A percentile compares a stretch with the other conserved stretches of the same genome.
Conservation (phyloP, 2,329 filamentous ascomycete species). For the Penicillium occitanis region DNA sequence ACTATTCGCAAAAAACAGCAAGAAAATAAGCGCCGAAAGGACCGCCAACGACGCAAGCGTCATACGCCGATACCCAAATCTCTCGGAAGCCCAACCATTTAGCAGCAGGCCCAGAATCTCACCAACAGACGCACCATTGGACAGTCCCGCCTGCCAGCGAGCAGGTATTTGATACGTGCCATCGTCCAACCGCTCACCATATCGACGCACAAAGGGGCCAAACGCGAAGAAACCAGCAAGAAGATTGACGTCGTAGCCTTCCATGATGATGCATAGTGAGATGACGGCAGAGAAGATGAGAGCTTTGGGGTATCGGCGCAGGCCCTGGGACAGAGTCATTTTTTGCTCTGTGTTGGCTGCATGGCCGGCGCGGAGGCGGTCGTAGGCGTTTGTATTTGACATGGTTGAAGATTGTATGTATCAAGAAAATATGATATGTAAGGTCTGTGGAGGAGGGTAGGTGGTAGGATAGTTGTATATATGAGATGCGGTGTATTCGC, state of each 20-base stretch:
- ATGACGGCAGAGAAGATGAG: conserved; percentile 80
- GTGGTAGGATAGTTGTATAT: background rate
- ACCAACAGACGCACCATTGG: background rate
- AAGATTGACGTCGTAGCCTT: conserved; percentile 68
- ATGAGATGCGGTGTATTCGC: background rate
- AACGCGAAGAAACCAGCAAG: background rate
- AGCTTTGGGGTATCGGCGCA: conserved; percentile 82
- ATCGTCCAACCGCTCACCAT: background rate
- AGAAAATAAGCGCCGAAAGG: background rate
- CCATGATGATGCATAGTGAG: conserved; percentile 86
- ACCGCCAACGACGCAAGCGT: background rate
- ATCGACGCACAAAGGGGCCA: background rate
- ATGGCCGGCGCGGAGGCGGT: background rate
- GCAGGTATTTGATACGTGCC: background rate
- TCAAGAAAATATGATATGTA: background rate
- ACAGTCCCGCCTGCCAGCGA: background rate
- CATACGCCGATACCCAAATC: background rate
- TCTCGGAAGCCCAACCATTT: background rate
- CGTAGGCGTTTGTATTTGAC: background rate
- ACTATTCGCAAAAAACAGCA: background rate
- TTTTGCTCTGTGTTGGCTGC: conserved; percentile 46
- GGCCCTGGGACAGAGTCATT: conserved; percentile 72
- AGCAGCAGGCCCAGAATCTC: background rate
- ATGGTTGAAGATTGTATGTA: background rate
- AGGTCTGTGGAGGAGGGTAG: background rate